Percentiles rank a stretch among this genome's conserved stretches.
Evolutionary conservation across 2,329 filamentous ascomycete genomes (phyloP).

Genomic region (Penicillium sp.): DNA sequence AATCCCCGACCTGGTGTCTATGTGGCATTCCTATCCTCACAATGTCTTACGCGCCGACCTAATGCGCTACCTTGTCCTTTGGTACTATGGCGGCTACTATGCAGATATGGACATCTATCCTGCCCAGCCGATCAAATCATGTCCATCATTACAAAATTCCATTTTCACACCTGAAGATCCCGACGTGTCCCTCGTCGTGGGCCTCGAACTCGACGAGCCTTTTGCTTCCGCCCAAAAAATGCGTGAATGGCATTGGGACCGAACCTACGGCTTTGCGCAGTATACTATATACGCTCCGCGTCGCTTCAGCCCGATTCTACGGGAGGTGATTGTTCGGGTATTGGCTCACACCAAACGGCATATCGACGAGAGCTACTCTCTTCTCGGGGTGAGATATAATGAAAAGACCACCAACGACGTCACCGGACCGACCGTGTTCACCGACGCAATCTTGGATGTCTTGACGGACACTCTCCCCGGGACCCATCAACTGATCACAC

Average conservation of each 20-base stretch:
- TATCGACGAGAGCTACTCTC: slow-evolving; percentile 10
- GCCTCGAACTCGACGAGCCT: slow-evolving; percentile 35
- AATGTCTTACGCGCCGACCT: slow-evolving; percentile 48
- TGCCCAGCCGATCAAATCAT: slow-evolving; percentile 24
- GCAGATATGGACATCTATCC: slow-evolving; percentile 33
- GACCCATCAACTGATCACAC: slow-evolving; percentile 22
- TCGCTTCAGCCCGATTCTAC: slow-evolving; percentile 32
- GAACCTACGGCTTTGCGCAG: slow-evolving; percentile 33
- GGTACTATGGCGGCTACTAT: slow-evolving; percentile 36
- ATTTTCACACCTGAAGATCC: slow-evolving; percentile 11
- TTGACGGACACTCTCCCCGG: slow-evolving; percentile 26
- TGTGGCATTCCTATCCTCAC: slow-evolving; percentile 38
- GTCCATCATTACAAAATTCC: slow-evolving; percentile 22
- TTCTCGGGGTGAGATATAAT: slow-evolving; percentile 19
- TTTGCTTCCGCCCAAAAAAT: slow-evolving; percentile 28
- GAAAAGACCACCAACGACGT: slow-evolving; percentile 28
- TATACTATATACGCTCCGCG: slow-evolving; percentile 34
- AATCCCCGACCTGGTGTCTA: slow-evolving; percentile 24
- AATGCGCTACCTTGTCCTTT: slow-evolving; percentile 34
- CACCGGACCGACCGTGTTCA: slow-evolving; percentile 33
- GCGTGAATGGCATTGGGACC: slow-evolving; percentile 32
- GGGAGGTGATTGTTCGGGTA: slow-evolving; percentile 28
- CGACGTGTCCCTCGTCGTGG: slow-evolving; percentile 31
- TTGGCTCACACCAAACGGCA: slow-evolving; percentile 30
- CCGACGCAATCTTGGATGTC: slow-evolving; percentile 30